Percentiles rank a stretch among this genome's conserved stretches.
Conservation (phyloP, 148 eudicot species). For the Amaranthus hypochondriacus region DNA sequence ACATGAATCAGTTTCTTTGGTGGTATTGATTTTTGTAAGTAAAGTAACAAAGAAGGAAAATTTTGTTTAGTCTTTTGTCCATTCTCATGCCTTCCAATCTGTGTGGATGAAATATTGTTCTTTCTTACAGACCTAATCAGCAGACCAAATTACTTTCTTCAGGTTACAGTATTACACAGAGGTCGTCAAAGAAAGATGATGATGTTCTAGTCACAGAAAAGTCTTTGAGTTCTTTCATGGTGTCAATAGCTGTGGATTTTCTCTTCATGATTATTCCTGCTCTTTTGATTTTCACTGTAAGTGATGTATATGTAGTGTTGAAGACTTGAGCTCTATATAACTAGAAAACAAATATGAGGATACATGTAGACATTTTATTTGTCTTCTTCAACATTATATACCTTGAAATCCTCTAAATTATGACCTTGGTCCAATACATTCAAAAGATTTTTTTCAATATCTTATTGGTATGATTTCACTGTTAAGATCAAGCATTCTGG, state of each 20-base stretch:
- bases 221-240: constrained; percentile 38
- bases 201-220: constrained; percentile 28
- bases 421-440: not conserved
- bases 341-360: not conserved
- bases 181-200: constrained; percentile 60
- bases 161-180: constrained; percentile 29
- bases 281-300: constrained; percentile 67
- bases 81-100: not conserved
- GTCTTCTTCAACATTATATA: not conserved
- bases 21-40: not conserved
- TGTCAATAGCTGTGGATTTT: constrained; percentile 53
- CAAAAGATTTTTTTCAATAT: not conserved
- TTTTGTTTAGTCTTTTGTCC: not conserved
- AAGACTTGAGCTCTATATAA: not conserved
- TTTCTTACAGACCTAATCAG: constrained; percentile 2
- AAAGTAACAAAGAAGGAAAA: not conserved
- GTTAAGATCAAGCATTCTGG: not conserved
- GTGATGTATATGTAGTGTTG: constrained; percentile 20
- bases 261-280: constrained; percentile 55
- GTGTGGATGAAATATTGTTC: not conserved
- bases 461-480: not conserved
- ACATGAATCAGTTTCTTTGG: not conserved
- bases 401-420: not conserved
- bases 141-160: constrained; percentile 15
- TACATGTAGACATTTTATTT: not conserved